Percentiles rank a stretch among this genome's conserved stretches.
These are phyloP conservation scores for Fusarium foetens DNA, from an alignment of 2,329 filamentous ascomycete species.

Conservation along the genomic window DNA sequence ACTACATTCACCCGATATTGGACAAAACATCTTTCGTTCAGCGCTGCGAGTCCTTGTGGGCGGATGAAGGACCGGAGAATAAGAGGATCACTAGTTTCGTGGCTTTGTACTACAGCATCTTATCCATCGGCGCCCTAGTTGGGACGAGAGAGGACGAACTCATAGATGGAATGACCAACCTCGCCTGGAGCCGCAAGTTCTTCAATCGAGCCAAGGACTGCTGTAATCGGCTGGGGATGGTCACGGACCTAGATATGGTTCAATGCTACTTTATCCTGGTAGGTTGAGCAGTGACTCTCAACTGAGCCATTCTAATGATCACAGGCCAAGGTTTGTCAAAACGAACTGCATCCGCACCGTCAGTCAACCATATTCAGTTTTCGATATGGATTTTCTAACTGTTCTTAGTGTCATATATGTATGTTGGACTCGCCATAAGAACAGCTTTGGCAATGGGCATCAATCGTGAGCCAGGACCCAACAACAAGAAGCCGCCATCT, in stretches of 20 bases:
- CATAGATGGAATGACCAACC: background rate
- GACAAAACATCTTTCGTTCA: background rate
- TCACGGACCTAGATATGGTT: background rate
- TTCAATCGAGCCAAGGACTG: background rate
- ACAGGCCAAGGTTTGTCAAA: background rate
- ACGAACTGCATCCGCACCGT: background rate
- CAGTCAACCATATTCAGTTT: background rate
- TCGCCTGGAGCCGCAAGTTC: background rate
- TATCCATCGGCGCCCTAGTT: rapidly evolving
- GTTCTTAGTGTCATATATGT: background rate
- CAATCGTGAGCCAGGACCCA: background rate
- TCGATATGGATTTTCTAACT: no score
- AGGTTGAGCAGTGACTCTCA: rapidly evolving
- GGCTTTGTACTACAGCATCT: background rate
- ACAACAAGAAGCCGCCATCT: background rate
- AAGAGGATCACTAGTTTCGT: background rate
- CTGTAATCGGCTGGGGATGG: background rate
- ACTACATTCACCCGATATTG: background rate
- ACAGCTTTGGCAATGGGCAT: background rate
- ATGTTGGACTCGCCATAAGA: background rate
- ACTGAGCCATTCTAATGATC: rapidly evolving
- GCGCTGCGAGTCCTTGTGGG: background rate
- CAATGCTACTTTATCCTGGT: background rate
- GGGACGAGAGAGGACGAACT: background rate
- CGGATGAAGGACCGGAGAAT: background rate